A percentile compares a stretch with the other conserved stretches of the same genome.
phyloP scores from a whole-genome alignment of 768 basidiomycete genomes.

The Termitomyces sp. region DNA sequence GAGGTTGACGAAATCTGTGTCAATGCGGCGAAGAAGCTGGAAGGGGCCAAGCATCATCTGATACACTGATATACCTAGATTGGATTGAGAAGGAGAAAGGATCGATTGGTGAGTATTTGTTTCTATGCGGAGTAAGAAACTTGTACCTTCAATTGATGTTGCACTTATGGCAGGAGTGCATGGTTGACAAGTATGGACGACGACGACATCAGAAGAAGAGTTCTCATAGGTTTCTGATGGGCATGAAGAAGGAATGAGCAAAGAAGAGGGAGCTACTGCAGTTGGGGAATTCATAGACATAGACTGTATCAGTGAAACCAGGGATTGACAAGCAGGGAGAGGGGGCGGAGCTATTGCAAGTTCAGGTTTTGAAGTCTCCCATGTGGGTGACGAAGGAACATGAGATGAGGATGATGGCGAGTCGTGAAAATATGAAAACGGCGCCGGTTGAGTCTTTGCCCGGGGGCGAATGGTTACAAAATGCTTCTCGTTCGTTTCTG shows the following conservation, averaged over 20 bases:
- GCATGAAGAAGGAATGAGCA: conserved; percentile 25
- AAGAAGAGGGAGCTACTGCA: conserved; percentile 24
- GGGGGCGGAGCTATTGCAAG: conserved; percentile 16
- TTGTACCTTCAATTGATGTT: conserved; percentile 64
- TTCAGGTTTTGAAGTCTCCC: conserved; percentile 16
- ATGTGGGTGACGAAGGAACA: conserved; percentile 12
- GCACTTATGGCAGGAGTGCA: conserved; percentile 59
- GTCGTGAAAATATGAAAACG: conserved; percentile 18
- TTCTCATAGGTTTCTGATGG: conserved; percentile 28
- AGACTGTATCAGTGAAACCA: conserved; percentile 34
- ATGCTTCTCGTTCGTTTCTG: conserved; percentile 11
- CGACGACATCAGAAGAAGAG: conserved; percentile 30
- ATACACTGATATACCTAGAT: conserved; percentile 66
- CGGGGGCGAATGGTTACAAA: conserved; percentile 30
- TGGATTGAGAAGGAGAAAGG: conserved; percentile 2
- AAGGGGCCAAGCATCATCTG: conserved; percentile 54
- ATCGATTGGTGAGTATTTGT: background rate
- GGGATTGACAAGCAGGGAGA: conserved; percentile 19
- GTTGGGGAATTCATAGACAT: conserved; percentile 33
- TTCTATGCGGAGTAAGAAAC: conserved; percentile 7
- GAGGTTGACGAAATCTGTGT: conserved; percentile 75
- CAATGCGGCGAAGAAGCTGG: conserved; percentile 63
- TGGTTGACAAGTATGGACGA: conserved; percentile 61
- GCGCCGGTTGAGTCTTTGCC: conserved; percentile 28
- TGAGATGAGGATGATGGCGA: conserved; percentile 6